phyloP scores from a whole-genome alignment of 1,284 basidiomycete species.

The Heterobasidion annosum region DNA sequence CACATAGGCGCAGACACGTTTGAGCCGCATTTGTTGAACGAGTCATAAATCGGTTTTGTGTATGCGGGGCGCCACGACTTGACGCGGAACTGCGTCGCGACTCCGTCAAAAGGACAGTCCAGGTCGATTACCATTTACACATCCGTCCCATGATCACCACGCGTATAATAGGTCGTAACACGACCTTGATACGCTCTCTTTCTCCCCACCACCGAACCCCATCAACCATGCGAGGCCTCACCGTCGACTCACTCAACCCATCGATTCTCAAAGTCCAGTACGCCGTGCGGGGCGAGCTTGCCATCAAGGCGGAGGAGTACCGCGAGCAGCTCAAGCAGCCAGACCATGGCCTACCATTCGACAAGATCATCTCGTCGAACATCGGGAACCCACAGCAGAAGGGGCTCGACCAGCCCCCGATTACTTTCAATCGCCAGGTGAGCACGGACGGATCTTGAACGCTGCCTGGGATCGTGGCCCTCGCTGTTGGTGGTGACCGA shows the following conservation, averaged over 20 bases:
- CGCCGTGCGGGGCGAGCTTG: conserved; percentile 95
- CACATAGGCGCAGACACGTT: too few species aligned
- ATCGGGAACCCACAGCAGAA: conserved; percentile 98
- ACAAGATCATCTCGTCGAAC: conserved; percentile 88
- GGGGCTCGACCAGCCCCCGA: conserved; percentile 86
- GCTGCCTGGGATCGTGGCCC: background rate
- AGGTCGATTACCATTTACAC: background rate
- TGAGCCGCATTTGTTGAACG: background rate
- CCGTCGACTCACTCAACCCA: conserved; percentile 69
- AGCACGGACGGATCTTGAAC: conserved; percentile 13
- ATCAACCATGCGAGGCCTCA: conserved; percentile 45
- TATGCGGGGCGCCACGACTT: background rate
- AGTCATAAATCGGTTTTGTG: background rate
- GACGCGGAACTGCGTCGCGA: background rate
- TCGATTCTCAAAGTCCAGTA: conserved; percentile 87
- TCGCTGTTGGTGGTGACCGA: too few species aligned
- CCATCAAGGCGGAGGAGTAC: conserved; percentile 87
- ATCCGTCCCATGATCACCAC: background rate
- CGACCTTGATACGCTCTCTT: background rate
- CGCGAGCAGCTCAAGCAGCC: conserved; percentile 56
- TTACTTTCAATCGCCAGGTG: conserved; percentile 92
- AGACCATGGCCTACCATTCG: conserved; percentile 69
- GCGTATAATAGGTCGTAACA: background rate
- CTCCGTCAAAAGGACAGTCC: too few species aligned
- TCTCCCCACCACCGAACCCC: background rate